Evolutionary conservation across 2,329 filamentous ascomycete species (phyloP).

Genomic region (Ramularia endophylla): DNA sequence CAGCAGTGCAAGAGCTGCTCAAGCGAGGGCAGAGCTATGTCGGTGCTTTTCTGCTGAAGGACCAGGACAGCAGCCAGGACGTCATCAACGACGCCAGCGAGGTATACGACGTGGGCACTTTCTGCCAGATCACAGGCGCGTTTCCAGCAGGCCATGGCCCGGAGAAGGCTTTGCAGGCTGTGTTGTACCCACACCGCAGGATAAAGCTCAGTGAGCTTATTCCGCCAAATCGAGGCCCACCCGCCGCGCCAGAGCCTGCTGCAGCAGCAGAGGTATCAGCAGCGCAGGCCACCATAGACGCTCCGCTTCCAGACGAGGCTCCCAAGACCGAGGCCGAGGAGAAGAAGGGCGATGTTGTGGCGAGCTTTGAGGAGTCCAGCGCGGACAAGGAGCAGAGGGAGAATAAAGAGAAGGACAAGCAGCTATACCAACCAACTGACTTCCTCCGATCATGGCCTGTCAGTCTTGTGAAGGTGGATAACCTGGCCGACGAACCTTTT

Average conservation of each 20-base stretch:
- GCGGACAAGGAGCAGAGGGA: conserved; percentile 48
- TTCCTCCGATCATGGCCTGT: conserved; percentile 90
- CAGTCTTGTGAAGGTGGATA: conserved; percentile 92
- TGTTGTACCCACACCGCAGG: conserved; percentile 90
- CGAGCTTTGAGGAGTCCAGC: conserved; percentile 84
- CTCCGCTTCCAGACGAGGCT: conserved; percentile 17
- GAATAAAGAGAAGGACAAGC: conserved; percentile 26
- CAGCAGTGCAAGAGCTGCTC: conserved; percentile 92
- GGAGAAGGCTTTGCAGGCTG: conserved; percentile 73
- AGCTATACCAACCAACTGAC: conserved; percentile 69
- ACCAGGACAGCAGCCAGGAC: conserved; percentile 89
- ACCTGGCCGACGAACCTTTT: conserved; percentile 79
- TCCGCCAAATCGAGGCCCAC: conserved; percentile 53
- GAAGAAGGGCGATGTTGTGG: conserved; percentile 88
- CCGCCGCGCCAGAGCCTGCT: conserved; percentile 44
- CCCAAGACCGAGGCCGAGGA: conserved; percentile 47
- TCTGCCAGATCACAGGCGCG: conserved; percentile 94
- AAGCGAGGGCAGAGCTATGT: conserved; percentile 97
- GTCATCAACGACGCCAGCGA: conserved; percentile 85
- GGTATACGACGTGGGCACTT: conserved; percentile 93
- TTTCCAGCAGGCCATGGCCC: conserved; percentile 81
- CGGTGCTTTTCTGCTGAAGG: conserved; percentile 93
- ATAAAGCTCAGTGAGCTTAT: conserved; percentile 85
- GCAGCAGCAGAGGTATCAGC: conserved; percentile 40
- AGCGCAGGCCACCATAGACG: conserved; percentile 44